A percentile compares a stretch with the other conserved stretches of the same genome.
phyloP scores from a whole-genome alignment of 148 eudicot genomes.

The Vaccinium vitisidaea region DNA sequence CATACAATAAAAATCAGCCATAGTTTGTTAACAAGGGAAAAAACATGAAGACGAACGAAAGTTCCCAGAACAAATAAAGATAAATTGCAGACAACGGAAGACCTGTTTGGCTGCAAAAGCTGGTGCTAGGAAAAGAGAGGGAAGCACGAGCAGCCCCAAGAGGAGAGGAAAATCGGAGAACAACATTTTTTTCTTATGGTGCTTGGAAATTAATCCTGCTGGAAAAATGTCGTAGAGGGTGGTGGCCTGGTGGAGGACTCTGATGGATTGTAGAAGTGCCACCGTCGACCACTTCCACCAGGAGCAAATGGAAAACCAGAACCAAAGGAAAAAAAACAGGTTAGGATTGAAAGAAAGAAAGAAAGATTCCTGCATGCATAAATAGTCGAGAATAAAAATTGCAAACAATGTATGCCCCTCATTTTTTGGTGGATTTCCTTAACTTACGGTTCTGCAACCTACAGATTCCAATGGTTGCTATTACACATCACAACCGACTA shows the following conservation, averaged over 20 bases:
- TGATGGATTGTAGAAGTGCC: neutral
- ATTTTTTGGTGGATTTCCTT: neutral
- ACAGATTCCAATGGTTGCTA: neutral
- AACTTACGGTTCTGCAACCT: neutral
- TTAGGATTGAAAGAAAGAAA: neutral
- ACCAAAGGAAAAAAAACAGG: neutral
- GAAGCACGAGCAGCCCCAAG: neutral
- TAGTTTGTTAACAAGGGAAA: neutral
- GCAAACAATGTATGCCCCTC: neutral
- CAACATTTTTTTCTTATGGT: neutral
- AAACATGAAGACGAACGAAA: neutral
- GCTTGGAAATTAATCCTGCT: neutral
- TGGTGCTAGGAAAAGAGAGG: neutral
- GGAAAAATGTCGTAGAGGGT: neutral
- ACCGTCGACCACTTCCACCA: neutral
- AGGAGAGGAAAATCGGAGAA: neutral
- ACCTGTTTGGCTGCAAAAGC: slow-evolving; percentile 11
- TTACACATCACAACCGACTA: neutral
- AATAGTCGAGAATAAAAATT: neutral
- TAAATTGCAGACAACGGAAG: neutral
- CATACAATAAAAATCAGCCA: neutral
- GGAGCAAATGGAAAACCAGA: neutral
- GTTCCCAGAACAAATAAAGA: neutral
- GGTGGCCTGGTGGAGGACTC: neutral
- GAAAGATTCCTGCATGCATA: neutral